phyloP scores from a whole-genome alignment of 148 eudicot species.

The Pharnaceum exiguum region DNA sequence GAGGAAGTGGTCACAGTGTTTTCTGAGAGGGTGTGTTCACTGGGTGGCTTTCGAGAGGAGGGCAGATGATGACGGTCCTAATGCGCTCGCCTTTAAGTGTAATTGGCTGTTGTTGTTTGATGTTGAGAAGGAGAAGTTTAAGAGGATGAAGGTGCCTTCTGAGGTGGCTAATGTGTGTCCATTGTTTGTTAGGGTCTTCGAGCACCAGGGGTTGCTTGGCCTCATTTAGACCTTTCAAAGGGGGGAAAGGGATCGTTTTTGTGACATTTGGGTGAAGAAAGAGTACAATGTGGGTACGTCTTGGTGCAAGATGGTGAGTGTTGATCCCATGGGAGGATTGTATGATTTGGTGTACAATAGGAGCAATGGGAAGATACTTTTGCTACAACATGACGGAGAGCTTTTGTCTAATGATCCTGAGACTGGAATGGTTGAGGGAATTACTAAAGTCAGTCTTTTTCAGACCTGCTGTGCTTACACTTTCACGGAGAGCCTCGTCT shows the following conservation, averaged over 20 bases:
- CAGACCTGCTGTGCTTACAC: not conserved
- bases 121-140: slow-evolving; percentile 4
- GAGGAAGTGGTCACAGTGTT: not conserved
- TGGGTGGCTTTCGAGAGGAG: not conserved
- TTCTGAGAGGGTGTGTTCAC: slow-evolving; percentile 4
- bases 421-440: not conserved
- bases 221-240: not conserved
- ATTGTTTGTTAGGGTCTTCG: not conserved
- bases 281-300: not conserved
- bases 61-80: not conserved
- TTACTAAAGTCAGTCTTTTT: not conserved
- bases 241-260: too few species aligned
- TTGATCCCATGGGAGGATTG: not conserved
- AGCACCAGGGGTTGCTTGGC: not conserved
- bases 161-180: not conserved
- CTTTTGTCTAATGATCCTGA: not conserved
- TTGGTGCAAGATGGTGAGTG: not conserved
- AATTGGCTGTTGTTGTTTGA: slow-evolving; percentile 1
- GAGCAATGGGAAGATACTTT: not conserved
- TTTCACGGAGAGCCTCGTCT: not conserved
- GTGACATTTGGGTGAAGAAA: not conserved
- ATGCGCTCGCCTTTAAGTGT: not conserved
- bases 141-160: not conserved
- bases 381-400: not conserved
- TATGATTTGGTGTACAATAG: not conserved